Base-by-base conservation (phyloP, 1,284 basidiomycete species). In the Leccinum cinnamomeum region DNA sequence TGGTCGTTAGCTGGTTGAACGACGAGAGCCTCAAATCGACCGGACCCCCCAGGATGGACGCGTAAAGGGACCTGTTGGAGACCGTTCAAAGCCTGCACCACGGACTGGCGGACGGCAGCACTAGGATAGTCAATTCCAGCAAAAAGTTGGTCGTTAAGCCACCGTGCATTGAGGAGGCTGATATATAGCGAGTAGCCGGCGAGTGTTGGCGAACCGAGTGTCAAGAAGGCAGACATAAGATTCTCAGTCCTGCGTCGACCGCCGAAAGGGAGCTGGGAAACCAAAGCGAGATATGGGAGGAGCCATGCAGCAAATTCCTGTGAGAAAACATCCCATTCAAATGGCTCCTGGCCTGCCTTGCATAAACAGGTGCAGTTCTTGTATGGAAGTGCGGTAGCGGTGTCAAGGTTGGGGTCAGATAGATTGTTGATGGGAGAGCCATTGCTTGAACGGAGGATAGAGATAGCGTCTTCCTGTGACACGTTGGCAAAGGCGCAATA, bases 251-350 rank as follows among this genome's bases (percentile, higher is more conserved):
- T 66, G 44, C 60, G 61, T 1, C 7, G 59, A 28, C 75, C 70
- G 11, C 79, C 79, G 44, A 79, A 82, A 2, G 80, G 81, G 5
- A 82, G 72, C 55, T 81, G 80, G 0, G 80, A 80, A 11, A 81
- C 56, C 1, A 73, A 65, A 2, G 80, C 78, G 8, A 82, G 75
- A 70, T 79, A 81, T 14, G 80, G 81, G 0, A 82, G 63, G 2
- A 82, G 71, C 80, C 81, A 82, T 0, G 76, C 70, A 11, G 76
- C 70, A 64, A 78, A 79, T 48, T 79, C 72, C 58, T 78, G 75
- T 0, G 78, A 76, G 61, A 82, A 82, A 5, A 64, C 12, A 23
- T 14, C 59, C 81, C 78, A 81, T 4, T 62, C 30, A 79, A 79
- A 7, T 71, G 46, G 53, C 74, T 73, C 11, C 68, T 63, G 0